Evolutionary conservation across 108 stramenopile species (phyloP), one percentile per base, ranked within the genome.

Genomic region (Fistulifera pelliculosa): DNA sequence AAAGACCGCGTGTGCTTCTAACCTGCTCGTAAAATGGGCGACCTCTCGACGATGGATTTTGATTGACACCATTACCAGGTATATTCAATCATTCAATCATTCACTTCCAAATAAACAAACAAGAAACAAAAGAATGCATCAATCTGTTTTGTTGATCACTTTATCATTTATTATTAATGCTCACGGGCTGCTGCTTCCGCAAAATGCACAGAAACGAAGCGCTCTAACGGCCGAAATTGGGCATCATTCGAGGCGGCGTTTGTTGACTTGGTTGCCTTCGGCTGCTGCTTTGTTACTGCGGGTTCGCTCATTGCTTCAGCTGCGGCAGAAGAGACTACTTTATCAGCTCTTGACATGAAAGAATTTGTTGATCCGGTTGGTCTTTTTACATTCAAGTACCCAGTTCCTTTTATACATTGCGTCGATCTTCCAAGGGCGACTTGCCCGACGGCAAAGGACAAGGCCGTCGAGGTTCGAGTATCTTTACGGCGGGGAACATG

Each of bases 401-500:
- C 24, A 69, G 69, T 40, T 56, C 51, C 18, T 90, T 80, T 60
- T 90, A 71, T 54, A 65, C 80, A 4, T 61, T 90, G 27, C 79
- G 85, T 41, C 60, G 89, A 53, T 73, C 81, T 3, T 69, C 67
- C 48, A 87, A 85, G 61, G 89, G 85, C 8, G 89, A 91, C 68
- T 61, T 91, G 21, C 85, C 89, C 15, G 89, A 91, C 65, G 74
- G 59, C 59, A 80, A 85, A 40, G 85, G 85, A 7, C 71, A 87
- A 52, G 85, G 85, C 27, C 64, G 90, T 28, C 56, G 85, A 41
- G 90, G 90, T 10, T 71, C 80, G 2, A 85, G 76, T 27, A 87
- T 91, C 25, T 91, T 87, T 55, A 91, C 85, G 10, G 85, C 85
- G 4, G 90, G 90, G 39, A 76, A 91, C 52, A 83, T 91, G 85